Base-by-base conservation (phyloP, 1,284 basidiomycete species). In the Agroathelia rolfsii region DNA sequence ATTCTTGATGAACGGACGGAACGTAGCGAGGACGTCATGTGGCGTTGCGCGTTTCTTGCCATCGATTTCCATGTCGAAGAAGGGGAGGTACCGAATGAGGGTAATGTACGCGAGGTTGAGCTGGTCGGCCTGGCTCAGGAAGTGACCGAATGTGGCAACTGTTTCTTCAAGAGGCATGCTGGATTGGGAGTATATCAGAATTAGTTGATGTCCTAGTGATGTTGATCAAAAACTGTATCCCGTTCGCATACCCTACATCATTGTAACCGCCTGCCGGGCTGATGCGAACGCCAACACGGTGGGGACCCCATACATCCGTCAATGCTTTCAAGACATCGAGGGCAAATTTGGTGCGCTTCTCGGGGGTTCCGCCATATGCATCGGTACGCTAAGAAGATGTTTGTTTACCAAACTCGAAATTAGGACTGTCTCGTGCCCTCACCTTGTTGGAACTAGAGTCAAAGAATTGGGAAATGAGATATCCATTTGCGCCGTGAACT, bases 391-490 rank as follows among this genome's bases (percentile, higher is more conserved):
- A n/a, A n/a, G n/a, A n/a, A n/a, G n/a, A n/a, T n/a, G n/a, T n/a
- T n/a, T n/a, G n/a, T n/a, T n/a, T n/a, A n/a, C n/a, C n/a, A n/a
- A n/a, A n/a, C n/a, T n/a, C n/a, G n/a, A n/a, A n/a, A n/a, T n/a
- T n/a, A n/a, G n/a, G n/a, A n/a, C n/a, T n/a, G n/a, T n/a, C n/a
- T n/a, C n/a, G n/a, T n/a, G n/a, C n/a, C n/a, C n/a, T n/a, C n/a
- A n/a, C n/a, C n/a, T 58, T 34, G 52, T 69, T 69, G 32, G 51
- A 49, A 17, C 34, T 49, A 31, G 50, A 39, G 44, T 63, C 56
- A n/a, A 61, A 38, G 53, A 67, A 67, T 46, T 69, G 66, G 41
- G 69, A 58, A 36, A 64, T 32, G 14, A 64, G 52, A 46, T 62
- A 62, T 3, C 60, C 56, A 29, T 48, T 47, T 12, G 48, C 46